Base-by-base conservation (phyloP, 495 filamentous ascomycete genomes). In the Daldinia bambusicola region DNA sequence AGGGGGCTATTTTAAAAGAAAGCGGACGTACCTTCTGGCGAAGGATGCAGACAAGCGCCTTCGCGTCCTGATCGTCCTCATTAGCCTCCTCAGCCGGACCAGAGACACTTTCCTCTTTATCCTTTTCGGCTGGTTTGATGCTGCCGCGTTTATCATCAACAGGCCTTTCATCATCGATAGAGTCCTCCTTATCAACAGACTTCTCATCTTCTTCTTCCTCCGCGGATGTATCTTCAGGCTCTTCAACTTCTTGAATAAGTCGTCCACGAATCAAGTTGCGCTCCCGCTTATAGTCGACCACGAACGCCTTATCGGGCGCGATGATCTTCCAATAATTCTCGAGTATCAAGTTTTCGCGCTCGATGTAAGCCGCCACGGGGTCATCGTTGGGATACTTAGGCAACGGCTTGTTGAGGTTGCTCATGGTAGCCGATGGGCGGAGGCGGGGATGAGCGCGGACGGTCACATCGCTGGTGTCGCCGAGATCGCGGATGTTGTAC, bases 341-440 rank as follows among this genome's bases (percentile, higher is more conserved):
- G 31, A 56, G 14, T 16, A 0, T 22, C 13, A 43, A 2, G 22
- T 53, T 41, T 12, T 64, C 14, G 16, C 50, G 55, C 16, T 55
- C 45, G 37, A 64, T 45, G 20, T 70, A 70, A 9, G 55, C 61
- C 4, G 34, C 55, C 0, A 64, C 34, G 4, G 61, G 55, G 31
- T 70, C 61, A 9, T 52, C 16, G n/a, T 36, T 3, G 13, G 66
- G 52, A 8, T 43, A 53, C 9, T 10, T 10, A 0, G 32, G 52
- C 0, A 52, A 8, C 34, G 53, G 38, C 10, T 61, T 62, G n/a
- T 68, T 32, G 0, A 62, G n/a, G 30, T 62, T 43, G 5, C 12
- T 2, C 58, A 57, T 51, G 1, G 66, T 62, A 0, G 38, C 40
- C 7, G 66, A 68, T 1, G n/a, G n/a, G 30, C 13, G 34, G 5